Evolutionary conservation across 257 asterid genomes (phyloP).

Genomic region (Datura wrightii): DNA sequence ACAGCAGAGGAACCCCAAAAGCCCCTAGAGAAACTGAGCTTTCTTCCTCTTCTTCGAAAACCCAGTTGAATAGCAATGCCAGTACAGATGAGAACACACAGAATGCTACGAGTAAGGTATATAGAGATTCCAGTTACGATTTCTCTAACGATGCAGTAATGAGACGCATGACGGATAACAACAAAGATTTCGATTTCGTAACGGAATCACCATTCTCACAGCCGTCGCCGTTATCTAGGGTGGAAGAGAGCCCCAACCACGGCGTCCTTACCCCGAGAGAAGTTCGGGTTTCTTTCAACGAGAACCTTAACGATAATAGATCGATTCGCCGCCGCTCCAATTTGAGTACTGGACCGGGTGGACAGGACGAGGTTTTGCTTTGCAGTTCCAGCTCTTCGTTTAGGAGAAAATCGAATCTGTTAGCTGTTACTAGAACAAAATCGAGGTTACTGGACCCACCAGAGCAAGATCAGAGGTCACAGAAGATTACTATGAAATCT

Average conservation of each 20-base stretch:
- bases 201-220: slow-evolving; percentile 52
- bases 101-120: slow-evolving; percentile 32
- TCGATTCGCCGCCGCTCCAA: slow-evolving; percentile 58
- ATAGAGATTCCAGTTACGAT: slow-evolving; percentile 58
- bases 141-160: slow-evolving; percentile 51
- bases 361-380: slow-evolving; percentile 57
- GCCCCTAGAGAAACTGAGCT: slow-evolving; percentile 27
- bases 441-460: slow-evolving; percentile 77
- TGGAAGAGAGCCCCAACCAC: slow-evolving; percentile 57
- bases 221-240: slow-evolving; percentile 52
- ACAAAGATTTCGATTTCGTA: slow-evolving; percentile 51
- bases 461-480: slow-evolving; percentile 49
- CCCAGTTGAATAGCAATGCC: slow-evolving; percentile 33
- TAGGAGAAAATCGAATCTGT: slow-evolving; percentile 55
- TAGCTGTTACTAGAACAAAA: slow-evolving; percentile 49
- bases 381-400: slow-evolving; percentile 67
- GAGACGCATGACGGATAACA: slow-evolving; percentile 33
- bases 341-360: slow-evolving; percentile 39
- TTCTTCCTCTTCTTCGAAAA: neutral
- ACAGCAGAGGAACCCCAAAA: slow-evolving; percentile 24
- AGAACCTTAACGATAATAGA: slow-evolving; percentile 34
- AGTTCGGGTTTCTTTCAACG: slow-evolving; percentile 59
- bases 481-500: slow-evolving; percentile 47
- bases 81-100: neutral
- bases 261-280: slow-evolving; percentile 53